A percentile compares a stretch with the other conserved stretches of the same genome.
These are phyloP conservation scores for Schizophyllum commune DNA, from an alignment of 1,284 basidiomycete genomes.

Conservation along the genomic window DNA sequence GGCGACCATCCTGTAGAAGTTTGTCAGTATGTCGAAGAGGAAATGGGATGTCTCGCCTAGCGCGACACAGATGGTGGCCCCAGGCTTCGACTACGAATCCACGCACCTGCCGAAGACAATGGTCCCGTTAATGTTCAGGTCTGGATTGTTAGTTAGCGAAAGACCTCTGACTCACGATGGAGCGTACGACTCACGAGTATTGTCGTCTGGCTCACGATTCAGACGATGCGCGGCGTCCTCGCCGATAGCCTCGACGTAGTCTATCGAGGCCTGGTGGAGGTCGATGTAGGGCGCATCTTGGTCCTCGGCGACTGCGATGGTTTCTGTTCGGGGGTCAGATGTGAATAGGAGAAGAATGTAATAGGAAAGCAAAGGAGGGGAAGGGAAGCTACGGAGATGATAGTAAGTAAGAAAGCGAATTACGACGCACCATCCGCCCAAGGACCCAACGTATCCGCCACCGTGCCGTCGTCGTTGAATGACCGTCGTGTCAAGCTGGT, in stretches of 20 bases:
- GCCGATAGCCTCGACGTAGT: conserved; percentile 34
- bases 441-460: conserved; percentile 30
- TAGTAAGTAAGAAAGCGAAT: no score
- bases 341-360: background rate
- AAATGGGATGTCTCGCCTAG: background rate
- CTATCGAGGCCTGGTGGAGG: conserved; percentile 32
- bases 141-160: conserved; percentile 11
- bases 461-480: conserved; percentile 29
- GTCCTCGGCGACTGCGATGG: conserved; percentile 29
- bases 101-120: conserved; percentile 29
- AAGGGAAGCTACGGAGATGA: no score
- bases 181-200: conserved; percentile 25
- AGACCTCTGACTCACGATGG: background rate
- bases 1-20: conserved; percentile 27
- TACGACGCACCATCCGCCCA: conserved; percentile 28
- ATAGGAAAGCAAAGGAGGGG: background rate
- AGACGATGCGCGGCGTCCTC: conserved; percentile 32
- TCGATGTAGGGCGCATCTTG: conserved; percentile 32
- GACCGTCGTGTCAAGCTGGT: conserved; percentile 34
- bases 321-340: conserved; percentile 16
- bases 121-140: conserved; percentile 27
- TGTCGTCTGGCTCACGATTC: conserved; percentile 31
- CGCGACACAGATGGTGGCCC: no score
- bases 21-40: background rate
- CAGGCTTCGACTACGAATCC: no score